A percentile compares a stretch with the other conserved stretches of the same genome.
Conservation (phyloP, 345 rosid species). For the Excoecaria cochinchinensis region DNA sequence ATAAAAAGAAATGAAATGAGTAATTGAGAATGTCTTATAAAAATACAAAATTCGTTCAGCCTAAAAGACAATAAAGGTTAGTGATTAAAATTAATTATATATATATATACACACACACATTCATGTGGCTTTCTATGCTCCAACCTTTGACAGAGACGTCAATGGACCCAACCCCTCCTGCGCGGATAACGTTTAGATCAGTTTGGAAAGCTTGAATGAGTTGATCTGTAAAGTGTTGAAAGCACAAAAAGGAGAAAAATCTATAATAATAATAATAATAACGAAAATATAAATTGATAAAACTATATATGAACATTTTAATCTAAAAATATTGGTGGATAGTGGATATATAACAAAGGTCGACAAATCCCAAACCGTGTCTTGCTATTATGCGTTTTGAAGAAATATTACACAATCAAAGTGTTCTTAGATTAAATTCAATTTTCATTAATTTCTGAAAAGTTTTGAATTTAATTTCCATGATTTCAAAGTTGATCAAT, state of each 20-base stretch:
- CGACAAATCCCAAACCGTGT: not conserved
- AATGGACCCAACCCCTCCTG: not conserved
- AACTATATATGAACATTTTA: too few relatives aligned
- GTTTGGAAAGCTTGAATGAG: constrained; percentile 9
- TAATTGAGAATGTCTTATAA: too few relatives aligned
- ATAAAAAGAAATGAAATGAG: too few relatives aligned
- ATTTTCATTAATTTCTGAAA: not conserved
- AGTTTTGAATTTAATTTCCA: not conserved
- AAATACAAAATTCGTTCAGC: too few relatives aligned
- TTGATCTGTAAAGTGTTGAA: constrained; percentile 23
- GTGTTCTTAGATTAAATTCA: too few relatives aligned
- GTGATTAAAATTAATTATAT: too few relatives aligned
- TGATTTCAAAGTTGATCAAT: not conserved
- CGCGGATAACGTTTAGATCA: constrained; percentile 1
- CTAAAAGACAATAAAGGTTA: too few relatives aligned
- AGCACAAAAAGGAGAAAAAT: not conserved
- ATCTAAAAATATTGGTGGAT: too few relatives aligned
- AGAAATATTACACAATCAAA: not conserved
- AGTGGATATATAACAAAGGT: too few relatives aligned
- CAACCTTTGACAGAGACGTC: constrained; percentile 9
- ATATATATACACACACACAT: too few relatives aligned
- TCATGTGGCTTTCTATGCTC: not conserved
- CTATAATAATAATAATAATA: not conserved
- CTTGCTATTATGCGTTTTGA: constrained; percentile 12
- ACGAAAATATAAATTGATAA: too few relatives aligned